These are phyloP conservation scores for Bromus sterilis DNA, from an alignment of 176 grass and related monocot species.

Conservation along the genomic window DNA sequence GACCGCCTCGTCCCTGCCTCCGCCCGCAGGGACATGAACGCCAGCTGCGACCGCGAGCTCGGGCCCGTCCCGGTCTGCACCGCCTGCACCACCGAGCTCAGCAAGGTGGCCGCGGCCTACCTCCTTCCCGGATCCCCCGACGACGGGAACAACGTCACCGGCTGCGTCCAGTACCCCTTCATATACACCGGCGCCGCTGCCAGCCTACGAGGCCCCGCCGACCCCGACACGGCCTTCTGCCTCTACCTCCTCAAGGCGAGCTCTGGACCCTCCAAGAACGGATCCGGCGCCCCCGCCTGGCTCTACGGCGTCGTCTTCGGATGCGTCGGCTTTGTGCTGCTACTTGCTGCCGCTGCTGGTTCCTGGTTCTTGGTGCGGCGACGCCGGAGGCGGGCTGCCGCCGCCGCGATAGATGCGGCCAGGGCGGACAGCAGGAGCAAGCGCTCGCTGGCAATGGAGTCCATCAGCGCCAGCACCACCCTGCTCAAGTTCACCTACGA, in stretches of 20 bases:
- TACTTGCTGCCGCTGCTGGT: neutral
- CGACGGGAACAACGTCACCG: constrained; percentile 40
- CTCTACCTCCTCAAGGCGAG: constrained; percentile 48
- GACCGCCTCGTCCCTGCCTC: constrained; percentile 34
- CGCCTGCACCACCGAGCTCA: constrained; percentile 54
- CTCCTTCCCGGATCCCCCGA: constrained; percentile 23
- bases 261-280: neutral
- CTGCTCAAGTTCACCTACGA: constrained; percentile 76
- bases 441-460: constrained; percentile 60
- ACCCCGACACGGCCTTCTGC: constrained; percentile 50
- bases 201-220: constrained; percentile 37
- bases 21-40: constrained; percentile 38
- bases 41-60: constrained; percentile 56
- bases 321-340: constrained; percentile 22
- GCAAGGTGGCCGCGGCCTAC: constrained; percentile 46
- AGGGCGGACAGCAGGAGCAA: constrained; percentile 27
- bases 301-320: constrained; percentile 46
- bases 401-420: neutral
- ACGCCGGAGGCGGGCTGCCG: neutral
- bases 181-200: constrained; percentile 62
- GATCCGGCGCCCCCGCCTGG: constrained; percentile 11
- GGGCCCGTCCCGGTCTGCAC: constrained; percentile 46
- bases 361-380: constrained; percentile 23
- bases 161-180: constrained; percentile 55
- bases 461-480: constrained; percentile 83